Conservation (phyloP, 2,329 filamentous ascomycete genomes). For the Epichloe brachyelytri region DNA sequence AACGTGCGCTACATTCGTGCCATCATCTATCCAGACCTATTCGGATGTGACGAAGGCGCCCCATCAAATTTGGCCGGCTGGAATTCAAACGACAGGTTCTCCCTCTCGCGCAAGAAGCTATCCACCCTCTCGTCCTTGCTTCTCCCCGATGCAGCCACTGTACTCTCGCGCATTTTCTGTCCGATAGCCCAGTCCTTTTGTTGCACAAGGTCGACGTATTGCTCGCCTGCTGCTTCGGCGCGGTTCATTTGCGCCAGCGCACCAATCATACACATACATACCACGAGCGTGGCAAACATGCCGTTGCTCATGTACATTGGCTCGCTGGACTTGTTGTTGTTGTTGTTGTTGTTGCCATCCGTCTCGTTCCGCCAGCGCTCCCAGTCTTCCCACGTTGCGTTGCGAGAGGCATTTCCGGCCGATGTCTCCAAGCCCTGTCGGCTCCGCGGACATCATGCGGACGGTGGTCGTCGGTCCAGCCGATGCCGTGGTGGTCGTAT, state of each 20-base stretch:
- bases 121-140: constrained; percentile 57
- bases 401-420: constrained; percentile 40
- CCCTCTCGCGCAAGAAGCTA: constrained; percentile 62
- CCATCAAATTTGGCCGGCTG: constrained; percentile 18
- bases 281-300: constrained; percentile 57
- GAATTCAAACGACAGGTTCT: constrained; percentile 29
- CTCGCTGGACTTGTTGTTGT: constrained; percentile 28
- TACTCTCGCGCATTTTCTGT: constrained; percentile 41
- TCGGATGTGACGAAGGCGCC: constrained; percentile 5
- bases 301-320: constrained; percentile 64
- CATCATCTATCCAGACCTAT: constrained; percentile 1
- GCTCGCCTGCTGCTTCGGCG: constrained; percentile 47
- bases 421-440: constrained; percentile 36
- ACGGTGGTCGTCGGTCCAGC: constrained; percentile 54
- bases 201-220: constrained; percentile 53
- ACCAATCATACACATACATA: constrained; percentile 55
- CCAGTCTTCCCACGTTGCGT: constrained; percentile 98
- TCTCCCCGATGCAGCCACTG: constrained; percentile 37
- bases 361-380: constrained; percentile 58
- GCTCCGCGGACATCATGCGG: constrained; percentile 34
- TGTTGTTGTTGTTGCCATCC: constrained; percentile 25
- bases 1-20: neutral
- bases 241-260: constrained; percentile 60
- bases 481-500: constrained; percentile 71
- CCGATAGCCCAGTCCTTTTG: constrained; percentile 53